A percentile compares a stretch with the other conserved stretches of the same genome.
Conservation (phyloP, 768 basidiomycete species). For the Agaricus blazei region DNA sequence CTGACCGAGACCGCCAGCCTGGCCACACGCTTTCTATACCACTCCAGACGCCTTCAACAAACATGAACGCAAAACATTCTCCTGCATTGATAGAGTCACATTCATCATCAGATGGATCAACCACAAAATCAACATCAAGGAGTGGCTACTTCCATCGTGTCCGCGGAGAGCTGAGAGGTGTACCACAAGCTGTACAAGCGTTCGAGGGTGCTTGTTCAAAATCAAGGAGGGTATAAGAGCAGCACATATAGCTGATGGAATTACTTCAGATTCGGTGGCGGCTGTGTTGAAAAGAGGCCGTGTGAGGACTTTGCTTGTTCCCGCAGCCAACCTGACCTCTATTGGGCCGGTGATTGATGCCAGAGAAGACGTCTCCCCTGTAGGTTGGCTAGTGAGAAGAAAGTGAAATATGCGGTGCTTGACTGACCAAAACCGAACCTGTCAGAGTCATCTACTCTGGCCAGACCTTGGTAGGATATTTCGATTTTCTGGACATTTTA, state of each 20-base stretch:
- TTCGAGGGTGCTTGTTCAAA: constrained; percentile 63
- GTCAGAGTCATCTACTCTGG: constrained; percentile 75
- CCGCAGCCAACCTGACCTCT: constrained; percentile 62
- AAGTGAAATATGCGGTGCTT: constrained; percentile 1
- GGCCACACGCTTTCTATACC: constrained; percentile 43
- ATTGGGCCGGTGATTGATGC: constrained; percentile 81
- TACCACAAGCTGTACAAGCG: constrained; percentile 72
- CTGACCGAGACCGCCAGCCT: constrained; percentile 38
- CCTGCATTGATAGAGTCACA: constrained; percentile 28
- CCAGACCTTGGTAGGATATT: constrained; percentile 54
- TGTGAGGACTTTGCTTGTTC: constrained; percentile 64
- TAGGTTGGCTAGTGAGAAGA: constrained; percentile 2
- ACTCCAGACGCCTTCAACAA: constrained; percentile 23
- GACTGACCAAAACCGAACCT: constrained; percentile 58
- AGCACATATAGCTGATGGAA: constrained; percentile 48
- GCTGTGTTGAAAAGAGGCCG: constrained; percentile 67
- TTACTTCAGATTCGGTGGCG: constrained; percentile 61
- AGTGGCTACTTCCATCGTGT: constrained; percentile 33
- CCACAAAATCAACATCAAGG: constrained; percentile 29
- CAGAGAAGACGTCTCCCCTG: constrained; percentile 41
- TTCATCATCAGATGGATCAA: constrained; percentile 50
- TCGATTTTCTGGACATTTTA: constrained; percentile 29
- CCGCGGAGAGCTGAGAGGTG: constrained; percentile 43
- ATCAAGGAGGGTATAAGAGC: constrained; percentile 58
- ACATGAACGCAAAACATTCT: constrained; percentile 72